Evolutionary conservation across 352 stramenopile genomes (phyloP), one percentile per base, ranked within the genome.

Genomic region (Saprolegnia parasitica): DNA sequence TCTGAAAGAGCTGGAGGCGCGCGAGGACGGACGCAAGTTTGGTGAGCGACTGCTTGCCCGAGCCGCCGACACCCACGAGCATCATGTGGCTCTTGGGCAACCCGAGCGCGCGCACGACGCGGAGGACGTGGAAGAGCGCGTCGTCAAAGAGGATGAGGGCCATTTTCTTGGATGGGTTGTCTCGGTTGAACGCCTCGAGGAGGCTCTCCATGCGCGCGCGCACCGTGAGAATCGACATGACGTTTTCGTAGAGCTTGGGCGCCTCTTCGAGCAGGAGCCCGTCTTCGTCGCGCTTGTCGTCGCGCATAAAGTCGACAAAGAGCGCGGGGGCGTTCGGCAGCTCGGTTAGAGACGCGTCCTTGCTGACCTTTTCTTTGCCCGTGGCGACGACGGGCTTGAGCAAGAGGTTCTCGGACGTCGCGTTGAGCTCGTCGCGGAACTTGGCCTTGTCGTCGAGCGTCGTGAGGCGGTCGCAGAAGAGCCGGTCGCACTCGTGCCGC

Each of bases 121-220:
- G 77, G 8, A 95, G 79, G 6, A 97, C 77, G 63, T 97, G 91
- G 23, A 75, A 72, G 2, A 97, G 76, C 9, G 91, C 91, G 72
- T 97, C 90, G 58, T 97, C 90, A 56, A 97, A 97, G 0, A 97
- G 74, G 37, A 97, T 90, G 20, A 97, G 75, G 37, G 87, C 75
- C 20, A 96, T 86, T 23, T 82, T 71, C 23, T 78, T 79, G 0
- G 73, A 74, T 21, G 84, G 83, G 45, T 91, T 87, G n/a, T 94
- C 84, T 16, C 87, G 78, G 71, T 97, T 96, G 63, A 93, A 96
- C 46, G 85, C 76, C 1, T 74, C 67, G 21, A 96, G 68, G 11
- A 97, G 83, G 9, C 72, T 63, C 62, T 94, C 77, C 0, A 88
- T 77, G 18, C 87, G 79, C 4, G 73, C 65, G 5, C 84, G 83